Base-by-base conservation (phyloP, 441 rosid genomes). In the Pelargonium cotyledonis region DNA sequence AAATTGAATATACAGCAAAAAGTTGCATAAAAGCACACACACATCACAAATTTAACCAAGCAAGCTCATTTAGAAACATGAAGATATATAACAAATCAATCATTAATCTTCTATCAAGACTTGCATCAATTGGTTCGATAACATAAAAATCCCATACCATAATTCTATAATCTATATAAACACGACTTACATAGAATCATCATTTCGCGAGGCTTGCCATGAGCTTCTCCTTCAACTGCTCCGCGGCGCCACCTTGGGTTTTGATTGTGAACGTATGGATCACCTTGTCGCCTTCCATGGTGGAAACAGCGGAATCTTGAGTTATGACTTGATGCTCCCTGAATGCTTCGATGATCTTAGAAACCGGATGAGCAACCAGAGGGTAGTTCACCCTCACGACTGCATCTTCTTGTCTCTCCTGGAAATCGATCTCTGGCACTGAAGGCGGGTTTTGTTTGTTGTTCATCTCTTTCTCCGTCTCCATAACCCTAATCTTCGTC, bases 181-280 rank as follows among this genome's bases (percentile, higher is more conserved):
- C 31, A 61, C 41, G 9, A 55, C 40, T 63, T 65, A 73, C 72
- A 64, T 15, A 12, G 31, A 58, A 11, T 55, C 26, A 67, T 84
- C 81, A 87, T 69, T 85, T 83, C 0, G 84, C 68, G 35, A 94
- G 73, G 44, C 89, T 84, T 8, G 88, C 84, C 41, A 81, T 75
- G 53, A 91, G 87, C 86, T 90, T 86, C 76, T 90, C 91, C 83
- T 88, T 95, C 77, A 91, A 72, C 77, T 90, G 92, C 79, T 85
- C 94, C 5, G 94, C 90, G 67, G 78, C 84, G 38, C 92, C 91
- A 73, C 78, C 75, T 58, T 79, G 90, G 35, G 96, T 81, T 60
- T 78, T 75, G 69, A 91, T 58, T 5, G 89, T 82, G 80, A 95
- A 90, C 10, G 90, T 85, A 76, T 95, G 97, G 72, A 87, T 77